These are phyloP conservation scores for Lasiodiplodia gonubiensis DNA, from an alignment of 2,329 filamentous ascomycete genomes.

Conservation along the genomic window DNA sequence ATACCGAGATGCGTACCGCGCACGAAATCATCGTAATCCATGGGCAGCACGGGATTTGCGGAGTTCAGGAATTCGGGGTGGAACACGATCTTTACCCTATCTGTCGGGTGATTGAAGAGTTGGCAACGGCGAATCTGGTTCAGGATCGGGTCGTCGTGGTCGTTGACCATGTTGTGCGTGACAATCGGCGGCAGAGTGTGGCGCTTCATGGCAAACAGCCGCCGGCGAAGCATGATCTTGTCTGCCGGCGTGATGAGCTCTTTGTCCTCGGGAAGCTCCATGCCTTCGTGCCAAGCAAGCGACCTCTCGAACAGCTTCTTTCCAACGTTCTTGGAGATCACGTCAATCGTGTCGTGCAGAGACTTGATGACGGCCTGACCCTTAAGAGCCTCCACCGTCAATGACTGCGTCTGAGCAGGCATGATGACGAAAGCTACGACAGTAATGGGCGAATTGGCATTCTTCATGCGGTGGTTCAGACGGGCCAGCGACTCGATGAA, in stretches of 20 bases:
- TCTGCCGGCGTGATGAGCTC: conserved; percentile 92
- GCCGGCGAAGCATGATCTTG: conserved; percentile 86
- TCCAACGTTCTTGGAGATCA: conserved; percentile 91
- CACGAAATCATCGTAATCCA: conserved; percentile 99
- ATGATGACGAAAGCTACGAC: conserved; percentile 99
- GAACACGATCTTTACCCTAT: conserved; percentile 97
- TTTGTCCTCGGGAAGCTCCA: conserved; percentile 93
- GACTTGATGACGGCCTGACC: conserved; percentile 98
- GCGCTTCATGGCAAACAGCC: conserved; percentile 96
- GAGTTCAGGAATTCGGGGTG: conserved; percentile 98
- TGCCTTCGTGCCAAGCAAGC: conserved; percentile 93
- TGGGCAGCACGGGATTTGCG: conserved; percentile 88
- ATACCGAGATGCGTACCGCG: conserved; percentile 94
- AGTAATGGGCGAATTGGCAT: conserved; percentile 82
- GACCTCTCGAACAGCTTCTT: conserved; percentile 94
- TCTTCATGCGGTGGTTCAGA: conserved; percentile 91
- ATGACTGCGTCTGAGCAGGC: conserved; percentile 92
- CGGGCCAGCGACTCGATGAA: conserved; percentile 96
- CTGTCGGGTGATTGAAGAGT: conserved; percentile 92
- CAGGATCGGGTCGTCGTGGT: conserved; percentile 88
- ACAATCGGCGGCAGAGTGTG: conserved; percentile 90
- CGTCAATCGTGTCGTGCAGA: conserved; percentile 86
- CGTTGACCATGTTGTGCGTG: conserved; percentile 98
- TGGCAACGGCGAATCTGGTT: conserved; percentile 96
- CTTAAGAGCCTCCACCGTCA: conserved; percentile 94